Evolutionary conservation across 768 basidiomycete genomes (phyloP), one percentile per base, ranked within the genome.

Genomic region (Phaeotremella skinneri): DNA sequence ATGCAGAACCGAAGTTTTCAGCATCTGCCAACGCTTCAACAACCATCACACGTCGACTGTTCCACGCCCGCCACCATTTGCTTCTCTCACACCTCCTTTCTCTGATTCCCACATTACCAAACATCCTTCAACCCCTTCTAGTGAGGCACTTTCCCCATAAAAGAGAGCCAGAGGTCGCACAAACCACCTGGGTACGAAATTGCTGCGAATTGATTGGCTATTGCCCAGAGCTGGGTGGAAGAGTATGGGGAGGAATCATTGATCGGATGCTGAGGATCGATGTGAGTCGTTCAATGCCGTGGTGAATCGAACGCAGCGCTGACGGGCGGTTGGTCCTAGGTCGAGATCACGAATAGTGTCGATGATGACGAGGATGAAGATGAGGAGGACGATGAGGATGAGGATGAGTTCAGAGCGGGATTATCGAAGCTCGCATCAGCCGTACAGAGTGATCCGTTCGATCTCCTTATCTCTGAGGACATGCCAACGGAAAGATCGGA

Each of bases 191-290:
- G 71, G 89, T 97, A 64, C 85, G 90, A 45, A 99, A 99, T 74
- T 76, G 91, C 16, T 82, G 98, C 4, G 84, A 84, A 31, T 79
- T 97, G 34, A 86, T 87, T 0, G 83, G 85, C 32, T 98, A 96
- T 74, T 97, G 93, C 70, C 85, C 90, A 0, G 92, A 91, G 72
- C 80, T 97, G 21, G 69, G 73, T 1, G 91, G 92, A 62, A 86
- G 85, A 64, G 85, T 97, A 41, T 79, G 97, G 31, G 87, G 86
- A 2, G 86, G 87, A 0, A 89, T 97, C 31, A 83, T 99, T 23
- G 92, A 96, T 76, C 85, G 91, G n/a, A 88, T 91, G 27, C 86
- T 98, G 30, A 87, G 93, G 77, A 92, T 99, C 58, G 96, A 99
- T 76, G 94, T 93, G 69, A 56, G 90, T 81, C 11, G 25, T 16